Percentiles rank a stretch among this genome's conserved stretches.
Conservation (phyloP, 192 early-diverging fungal species). For the Entophlyctis luteolus region DNA sequence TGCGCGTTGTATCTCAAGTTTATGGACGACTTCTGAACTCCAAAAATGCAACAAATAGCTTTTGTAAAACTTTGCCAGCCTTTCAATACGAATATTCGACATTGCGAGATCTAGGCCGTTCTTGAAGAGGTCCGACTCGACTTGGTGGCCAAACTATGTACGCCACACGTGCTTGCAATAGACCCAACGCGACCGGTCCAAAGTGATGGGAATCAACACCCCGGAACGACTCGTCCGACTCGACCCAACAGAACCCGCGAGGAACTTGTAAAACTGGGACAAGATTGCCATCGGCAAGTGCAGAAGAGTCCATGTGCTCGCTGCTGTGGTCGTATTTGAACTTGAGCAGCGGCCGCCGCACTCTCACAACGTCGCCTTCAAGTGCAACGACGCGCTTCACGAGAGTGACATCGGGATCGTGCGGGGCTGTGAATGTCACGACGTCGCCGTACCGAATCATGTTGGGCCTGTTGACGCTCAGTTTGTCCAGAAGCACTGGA, state of each 20-base stretch:
- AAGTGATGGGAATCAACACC: constrained; percentile 32
- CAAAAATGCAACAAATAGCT: too few relatives aligned
- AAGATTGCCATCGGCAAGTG: not conserved
- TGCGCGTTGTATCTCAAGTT: too few relatives aligned
- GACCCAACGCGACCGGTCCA: constrained; percentile 33
- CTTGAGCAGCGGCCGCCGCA: constrained; percentile 8
- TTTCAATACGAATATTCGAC: not conserved
- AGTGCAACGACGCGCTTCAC: constrained; percentile 83
- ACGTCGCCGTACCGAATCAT: constrained; percentile 28
- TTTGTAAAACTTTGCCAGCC: too few relatives aligned
- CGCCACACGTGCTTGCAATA: constrained; percentile 12
- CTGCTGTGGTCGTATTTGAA: constrained; percentile 8
- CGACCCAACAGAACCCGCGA: constrained; percentile 32
- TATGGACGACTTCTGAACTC: too few relatives aligned
- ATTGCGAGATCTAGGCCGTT: too few relatives aligned
- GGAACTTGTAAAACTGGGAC: constrained; percentile 12
- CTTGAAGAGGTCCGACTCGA: constrained; percentile 10
- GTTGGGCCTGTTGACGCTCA: not conserved
- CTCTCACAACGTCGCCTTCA: constrained; percentile 68
- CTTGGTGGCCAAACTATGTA: constrained; percentile 26
- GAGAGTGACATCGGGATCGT: constrained; percentile 63
- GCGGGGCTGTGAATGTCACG: constrained; percentile 52
- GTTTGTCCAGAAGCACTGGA: constrained; percentile 24
- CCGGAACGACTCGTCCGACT: constrained; percentile 23
- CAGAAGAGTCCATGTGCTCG: not conserved